Conservation (phyloP, 352 stramenopile genomes). For the Phytophthora crassamura region DNA sequence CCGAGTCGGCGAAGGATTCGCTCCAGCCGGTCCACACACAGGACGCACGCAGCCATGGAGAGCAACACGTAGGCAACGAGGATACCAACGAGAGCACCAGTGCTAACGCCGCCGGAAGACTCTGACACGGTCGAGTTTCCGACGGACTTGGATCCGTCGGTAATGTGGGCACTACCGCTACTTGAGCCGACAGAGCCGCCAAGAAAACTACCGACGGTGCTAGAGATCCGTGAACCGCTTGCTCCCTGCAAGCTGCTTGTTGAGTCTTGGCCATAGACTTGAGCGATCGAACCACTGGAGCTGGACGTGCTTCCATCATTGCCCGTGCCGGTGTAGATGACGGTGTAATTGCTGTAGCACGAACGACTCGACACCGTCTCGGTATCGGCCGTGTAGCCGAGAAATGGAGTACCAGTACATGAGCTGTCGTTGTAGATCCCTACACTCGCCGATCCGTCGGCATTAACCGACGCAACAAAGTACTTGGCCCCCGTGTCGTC, state of each 20-base stretch:
- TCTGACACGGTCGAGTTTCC: constrained; percentile 6
- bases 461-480: constrained; percentile 21
- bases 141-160: constrained; percentile 6
- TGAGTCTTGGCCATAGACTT: neutral
- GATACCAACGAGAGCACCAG: constrained; percentile 27
- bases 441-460: constrained; percentile 23
- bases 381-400: constrained; percentile 18
- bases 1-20: constrained; percentile 12
- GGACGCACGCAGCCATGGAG: constrained; percentile 16
- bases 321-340: constrained; percentile 13
- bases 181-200: neutral
- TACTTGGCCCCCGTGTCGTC: constrained; percentile 15
- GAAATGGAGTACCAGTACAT: constrained; percentile 18
- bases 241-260: neutral
- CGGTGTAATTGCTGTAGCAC: constrained; percentile 28
- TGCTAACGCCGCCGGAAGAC: constrained; percentile 18
- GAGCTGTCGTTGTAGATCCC: constrained; percentile 24
- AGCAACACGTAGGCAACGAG: constrained; percentile 28
- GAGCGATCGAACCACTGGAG: neutral
- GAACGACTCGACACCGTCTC: constrained; percentile 27
- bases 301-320: constrained; percentile 1
- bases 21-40: constrained; percentile 32
- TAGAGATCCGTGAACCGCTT: constrained; percentile 2
- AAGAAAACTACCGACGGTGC: neutral
- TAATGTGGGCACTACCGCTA: neutral